phyloP scores from a whole-genome alignment of 129 eudicot species.

The Saussurea involucrata region DNA sequence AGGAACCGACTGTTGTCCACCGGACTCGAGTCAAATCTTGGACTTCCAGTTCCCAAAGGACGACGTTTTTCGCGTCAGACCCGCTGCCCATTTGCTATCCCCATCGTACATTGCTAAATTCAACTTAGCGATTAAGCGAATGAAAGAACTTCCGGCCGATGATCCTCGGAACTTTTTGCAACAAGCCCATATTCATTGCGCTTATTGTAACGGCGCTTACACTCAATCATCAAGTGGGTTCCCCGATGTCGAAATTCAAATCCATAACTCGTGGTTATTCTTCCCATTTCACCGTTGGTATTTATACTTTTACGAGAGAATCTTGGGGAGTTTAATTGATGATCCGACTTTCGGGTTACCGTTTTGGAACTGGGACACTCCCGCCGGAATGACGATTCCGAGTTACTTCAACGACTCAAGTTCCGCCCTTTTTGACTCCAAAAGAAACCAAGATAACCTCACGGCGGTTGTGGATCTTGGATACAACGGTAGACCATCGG shows the following conservation, averaged over 20 bases:
- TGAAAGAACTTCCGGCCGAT: conserved; percentile 33
- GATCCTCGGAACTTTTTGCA: conserved; percentile 42
- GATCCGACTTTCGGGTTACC: conserved; percentile 58
- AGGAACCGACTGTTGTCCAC: not conserved
- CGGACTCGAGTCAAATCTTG: not conserved
- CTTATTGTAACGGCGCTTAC: conserved; percentile 38
- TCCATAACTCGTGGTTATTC: conserved; percentile 42
- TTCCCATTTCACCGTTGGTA: conserved; percentile 38
- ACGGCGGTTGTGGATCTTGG: conserved; percentile 36
- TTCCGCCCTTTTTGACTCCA: conserved; percentile 35
- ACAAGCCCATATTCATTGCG: conserved; percentile 41
- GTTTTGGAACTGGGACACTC: conserved; percentile 54
- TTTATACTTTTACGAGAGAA: conserved; percentile 31
- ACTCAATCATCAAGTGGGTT: conserved; percentile 24
- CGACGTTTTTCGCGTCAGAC: not conserved
- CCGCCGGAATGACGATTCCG: conserved; percentile 43
- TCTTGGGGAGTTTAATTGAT: conserved; percentile 30
- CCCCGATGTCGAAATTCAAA: conserved; percentile 28
- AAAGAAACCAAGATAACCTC: conserved; percentile 34
- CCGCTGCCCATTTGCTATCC: not conserved
- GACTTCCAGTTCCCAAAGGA: not conserved
- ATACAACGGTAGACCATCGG: conserved; percentile 16
- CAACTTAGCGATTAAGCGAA: conserved; percentile 23
- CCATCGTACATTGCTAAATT: conserved; percentile 17
- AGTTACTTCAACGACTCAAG: conserved; percentile 21